phyloP scores from a whole-genome alignment of 257 asterid genomes.

The Solanum medicagineum region DNA sequence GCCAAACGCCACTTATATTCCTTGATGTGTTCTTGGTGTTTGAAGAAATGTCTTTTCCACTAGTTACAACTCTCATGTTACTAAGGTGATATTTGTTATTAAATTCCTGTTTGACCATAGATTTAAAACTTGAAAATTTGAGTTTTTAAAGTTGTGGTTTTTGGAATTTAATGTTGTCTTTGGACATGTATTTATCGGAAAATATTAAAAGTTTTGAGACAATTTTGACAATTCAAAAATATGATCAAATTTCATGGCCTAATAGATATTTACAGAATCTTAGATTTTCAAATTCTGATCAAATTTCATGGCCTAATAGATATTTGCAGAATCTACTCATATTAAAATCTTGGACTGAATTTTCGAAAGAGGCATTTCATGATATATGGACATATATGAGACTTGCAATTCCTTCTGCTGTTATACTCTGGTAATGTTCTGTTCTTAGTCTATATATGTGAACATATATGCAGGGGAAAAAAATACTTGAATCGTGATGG shows the following conservation, averaged over 20 bases:
- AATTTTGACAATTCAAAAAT: no score
- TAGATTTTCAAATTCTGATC: not conserved
- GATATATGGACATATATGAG: constrained; percentile 36
- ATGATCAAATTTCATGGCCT: not conserved
- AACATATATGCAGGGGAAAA: not conserved
- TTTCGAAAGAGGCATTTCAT: constrained; percentile 37
- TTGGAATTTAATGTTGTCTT: not conserved
- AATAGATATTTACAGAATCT: not conserved
- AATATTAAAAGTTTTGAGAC: not conserved
- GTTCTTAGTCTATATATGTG: not conserved
- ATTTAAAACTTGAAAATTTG: not conserved
- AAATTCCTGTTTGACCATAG: not conserved
- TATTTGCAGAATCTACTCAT: no score
- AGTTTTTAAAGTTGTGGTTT: not conserved
- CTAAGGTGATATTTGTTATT: not conserved
- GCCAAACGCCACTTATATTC: not conserved
- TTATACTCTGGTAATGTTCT: constrained; percentile 39
- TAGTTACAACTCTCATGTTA: not conserved
- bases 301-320: no score
- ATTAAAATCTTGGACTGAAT: constrained; percentile 28
- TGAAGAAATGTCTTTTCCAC: not conserved
- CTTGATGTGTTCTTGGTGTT: not conserved
- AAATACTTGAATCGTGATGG: no score
- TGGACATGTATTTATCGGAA: not conserved
- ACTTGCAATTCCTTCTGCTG: constrained; percentile 56